phyloP scores from a whole-genome alignment of 345 rosid genomes.

The sweet orange (Citrus sinensis) region DVS_A1.0 CM039165.1:35521501-35522000 shows the following conservation, averaged over 20 bases:
- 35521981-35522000: conserved; percentile 17
- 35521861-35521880: background rate
- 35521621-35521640: too few species aligned
- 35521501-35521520: too few species aligned
- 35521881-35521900: background rate
- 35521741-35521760: too few species aligned
- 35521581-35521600: too few species aligned
- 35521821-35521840: background rate
- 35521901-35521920: background rate
- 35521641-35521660: too few species aligned
- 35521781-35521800: background rate
- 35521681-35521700: background rate
- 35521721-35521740: background rate
- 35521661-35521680: too few species aligned
- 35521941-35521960: background rate
- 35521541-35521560: too few species aligned
- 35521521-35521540: too few species aligned
- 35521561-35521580: too few species aligned
- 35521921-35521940: too few species aligned
- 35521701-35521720: background rate
- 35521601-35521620: too few species aligned
- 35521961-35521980: conserved; percentile 16
- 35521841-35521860: background rate
- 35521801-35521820: background rate
- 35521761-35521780: too few species aligned